Percentiles rank a stretch among this genome's conserved stretches.
phyloP scores from a whole-genome alignment of 2,329 filamentous ascomycete species.

The Fusarium scirpi region DNA sequence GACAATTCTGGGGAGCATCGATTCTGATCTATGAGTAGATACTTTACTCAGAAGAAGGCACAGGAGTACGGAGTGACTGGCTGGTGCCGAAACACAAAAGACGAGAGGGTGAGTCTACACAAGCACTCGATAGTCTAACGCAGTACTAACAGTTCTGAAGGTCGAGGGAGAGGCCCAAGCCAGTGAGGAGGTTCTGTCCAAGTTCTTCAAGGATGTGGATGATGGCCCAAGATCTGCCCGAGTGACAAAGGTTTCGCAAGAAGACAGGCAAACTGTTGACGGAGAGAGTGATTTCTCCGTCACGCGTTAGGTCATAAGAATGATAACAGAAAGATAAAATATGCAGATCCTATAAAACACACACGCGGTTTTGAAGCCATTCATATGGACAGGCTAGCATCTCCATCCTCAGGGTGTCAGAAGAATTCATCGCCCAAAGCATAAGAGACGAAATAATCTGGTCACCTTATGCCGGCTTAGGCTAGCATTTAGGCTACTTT shows the following conservation, averaged over 20 bases:
- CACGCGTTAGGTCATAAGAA: constrained; percentile 50
- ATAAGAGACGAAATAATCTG: too few species aligned
- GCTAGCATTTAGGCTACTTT: too few species aligned
- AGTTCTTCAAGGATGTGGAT: constrained; percentile 80
- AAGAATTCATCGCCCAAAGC: too few species aligned
- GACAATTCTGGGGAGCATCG: background rate
- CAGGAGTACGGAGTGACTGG: constrained; percentile 65
- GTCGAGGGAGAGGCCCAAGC: constrained; percentile 93
- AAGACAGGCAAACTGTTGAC: constrained; percentile 72
- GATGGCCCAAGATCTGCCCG: constrained; percentile 78
- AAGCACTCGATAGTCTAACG: background rate
- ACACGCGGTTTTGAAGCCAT: background rate
- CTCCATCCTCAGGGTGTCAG: background rate
- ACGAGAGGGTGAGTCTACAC: constrained; percentile 61
- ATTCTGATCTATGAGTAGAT: constrained; percentile 52
- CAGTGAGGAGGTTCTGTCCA: constrained; percentile 69
- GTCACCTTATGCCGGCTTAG: too few species aligned
- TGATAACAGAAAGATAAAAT: background rate
- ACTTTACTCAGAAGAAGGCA: constrained; percentile 67
- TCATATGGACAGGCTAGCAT: background rate
- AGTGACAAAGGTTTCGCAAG: constrained; percentile 80
- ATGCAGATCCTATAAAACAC: background rate
- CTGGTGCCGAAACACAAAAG: constrained; percentile 70
- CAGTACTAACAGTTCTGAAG: constrained; percentile 58
- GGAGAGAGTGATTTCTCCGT: constrained; percentile 77